Evolutionary conservation across 176 grass and related monocot species (phyloP).

Genomic region (Oropetium thomaeum): DNA sequence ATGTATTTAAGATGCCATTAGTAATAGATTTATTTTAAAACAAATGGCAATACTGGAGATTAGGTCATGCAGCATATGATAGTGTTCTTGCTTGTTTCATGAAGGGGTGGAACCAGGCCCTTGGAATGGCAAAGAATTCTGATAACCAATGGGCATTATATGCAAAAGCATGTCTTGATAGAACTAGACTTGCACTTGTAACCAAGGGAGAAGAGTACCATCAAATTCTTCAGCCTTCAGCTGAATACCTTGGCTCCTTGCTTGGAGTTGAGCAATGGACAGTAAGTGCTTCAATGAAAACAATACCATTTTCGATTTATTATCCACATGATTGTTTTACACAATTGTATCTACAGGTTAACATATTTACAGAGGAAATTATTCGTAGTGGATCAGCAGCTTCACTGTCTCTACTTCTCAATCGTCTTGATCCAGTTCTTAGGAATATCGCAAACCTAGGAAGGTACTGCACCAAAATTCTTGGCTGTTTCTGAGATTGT

Average conservation of each 20-base stretch:
- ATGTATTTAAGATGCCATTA: not conserved
- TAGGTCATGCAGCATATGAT: not conserved
- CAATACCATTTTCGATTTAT: not conserved
- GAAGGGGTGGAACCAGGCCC: constrained; percentile 88
- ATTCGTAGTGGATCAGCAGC: constrained; percentile 96
- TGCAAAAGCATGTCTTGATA: constrained; percentile 93
- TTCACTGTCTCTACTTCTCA: constrained; percentile 86
- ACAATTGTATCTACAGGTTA: constrained; percentile 37
- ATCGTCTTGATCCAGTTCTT: constrained; percentile 90
- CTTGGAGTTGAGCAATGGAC: constrained; percentile 73
- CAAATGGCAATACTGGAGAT: not conserved
- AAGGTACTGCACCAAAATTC: constrained; percentile 52
- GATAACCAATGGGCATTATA: constrained; percentile 83
- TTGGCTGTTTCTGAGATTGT: not conserved
- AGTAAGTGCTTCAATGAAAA: constrained; percentile 52
- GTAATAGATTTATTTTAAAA: not conserved
- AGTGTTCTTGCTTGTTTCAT: constrained; percentile 19
- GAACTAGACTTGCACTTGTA: constrained; percentile 84
- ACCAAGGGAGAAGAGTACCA: constrained; percentile 87
- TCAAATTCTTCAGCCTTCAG: constrained; percentile 77
- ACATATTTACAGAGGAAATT: constrained; percentile 94
- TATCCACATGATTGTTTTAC: not conserved
- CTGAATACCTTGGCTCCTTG: constrained; percentile 91
- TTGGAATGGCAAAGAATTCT: constrained; percentile 71
- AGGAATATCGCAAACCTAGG: constrained; percentile 82